Percentiles rank a stretch among this genome's conserved stretches.
These are phyloP conservation scores for Vanderwaltozyma verrucispora DNA, from an alignment of 805 yeast genomes.

Conservation along the genomic window DNA sequence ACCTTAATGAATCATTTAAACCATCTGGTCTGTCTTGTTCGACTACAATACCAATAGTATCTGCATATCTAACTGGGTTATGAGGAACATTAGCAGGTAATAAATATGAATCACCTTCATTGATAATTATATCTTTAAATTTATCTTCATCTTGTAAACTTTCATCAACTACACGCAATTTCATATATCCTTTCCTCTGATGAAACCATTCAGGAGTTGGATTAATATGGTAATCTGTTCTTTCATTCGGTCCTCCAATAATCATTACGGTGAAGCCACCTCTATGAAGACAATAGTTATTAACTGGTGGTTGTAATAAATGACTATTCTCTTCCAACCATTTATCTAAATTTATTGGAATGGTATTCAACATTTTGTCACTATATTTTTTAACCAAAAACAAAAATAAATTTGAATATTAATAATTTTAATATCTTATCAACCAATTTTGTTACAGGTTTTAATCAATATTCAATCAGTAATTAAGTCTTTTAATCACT, in stretches of 20 bases:
- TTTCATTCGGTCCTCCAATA: conserved; percentile 91
- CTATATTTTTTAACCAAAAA: too few species aligned
- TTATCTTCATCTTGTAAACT: conserved; percentile 37
- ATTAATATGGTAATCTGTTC: conserved; percentile 88
- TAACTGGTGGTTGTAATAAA: conserved; percentile 82
- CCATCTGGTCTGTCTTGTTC: conserved; percentile 84
- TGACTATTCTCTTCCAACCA: conserved; percentile 76
- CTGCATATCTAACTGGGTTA: conserved; percentile 75
- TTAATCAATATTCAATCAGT: too few species aligned
- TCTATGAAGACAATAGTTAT: conserved; percentile 78
- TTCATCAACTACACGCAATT: conserved; percentile 64
- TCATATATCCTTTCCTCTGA: conserved; percentile 80
- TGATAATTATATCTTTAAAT: conserved; percentile 63
- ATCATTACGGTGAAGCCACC: conserved; percentile 94
- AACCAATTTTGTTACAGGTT: too few species aligned
- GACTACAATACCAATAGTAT: conserved; percentile 83
- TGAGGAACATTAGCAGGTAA: conserved; percentile 83
- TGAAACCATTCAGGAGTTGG: conserved; percentile 93
- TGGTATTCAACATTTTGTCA: conserved; percentile 13
- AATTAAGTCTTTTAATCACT: too few species aligned
- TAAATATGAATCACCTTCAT: conserved; percentile 82
- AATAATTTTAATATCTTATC: too few species aligned
- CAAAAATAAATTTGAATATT: too few species aligned
- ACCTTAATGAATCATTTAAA: conserved; percentile 61
- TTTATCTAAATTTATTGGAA: conserved; percentile 63